Evolutionary conservation across 2,329 filamentous ascomycete species (phyloP), one percentile per base, ranked within the genome.

Genomic region (Exophiala mesophila): DNA sequence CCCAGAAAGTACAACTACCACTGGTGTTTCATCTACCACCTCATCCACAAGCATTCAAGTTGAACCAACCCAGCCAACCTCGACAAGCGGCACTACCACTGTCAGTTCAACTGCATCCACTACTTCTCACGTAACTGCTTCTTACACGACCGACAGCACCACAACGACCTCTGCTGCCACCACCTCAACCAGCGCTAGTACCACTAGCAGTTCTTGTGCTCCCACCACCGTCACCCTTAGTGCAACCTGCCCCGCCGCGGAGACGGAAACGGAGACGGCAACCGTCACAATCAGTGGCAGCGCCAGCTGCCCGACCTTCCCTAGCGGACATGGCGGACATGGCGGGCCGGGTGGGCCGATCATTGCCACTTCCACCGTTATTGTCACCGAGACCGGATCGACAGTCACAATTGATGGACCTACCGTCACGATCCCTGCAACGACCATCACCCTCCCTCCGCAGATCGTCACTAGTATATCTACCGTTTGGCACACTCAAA

Each of bases 231-330:
- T 24, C 16, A 33, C 38, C 12, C 4, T 9, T 8, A 40, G 28
- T 23, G 29, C 17, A 23, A 40, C 28, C 19, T 32, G 30, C 6
- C 26, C 24, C 26, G 39, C 29, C 10, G 33, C 44, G 10, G 30
- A 34, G 18, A 36, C 44, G 4, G 36, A 39, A 17, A 47, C 30
- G 16, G 31, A n/a, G 2, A 47, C 43, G 9, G 21, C 21, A 4
- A 37, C 34, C 33, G 32, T 30, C 15, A 45, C 43, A 15, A 16
- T 37, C 23, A 49, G 23, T 12, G 6, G 7, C 29, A 49, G 23
- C 23, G 6, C 10, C 29, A 32, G 7, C 29, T 32, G 29, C 29
- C 29, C 29, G 15, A 13, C 16, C 15, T 1, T 15, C 23, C 28
- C 12, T 24, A 33, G 37, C 16, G n/a, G n/a, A n/a, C n/a, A n/a